Base-by-base conservation (phyloP, 1,139 yeast genomes). In the Yamadazyma atmosphaerica region DNA sequence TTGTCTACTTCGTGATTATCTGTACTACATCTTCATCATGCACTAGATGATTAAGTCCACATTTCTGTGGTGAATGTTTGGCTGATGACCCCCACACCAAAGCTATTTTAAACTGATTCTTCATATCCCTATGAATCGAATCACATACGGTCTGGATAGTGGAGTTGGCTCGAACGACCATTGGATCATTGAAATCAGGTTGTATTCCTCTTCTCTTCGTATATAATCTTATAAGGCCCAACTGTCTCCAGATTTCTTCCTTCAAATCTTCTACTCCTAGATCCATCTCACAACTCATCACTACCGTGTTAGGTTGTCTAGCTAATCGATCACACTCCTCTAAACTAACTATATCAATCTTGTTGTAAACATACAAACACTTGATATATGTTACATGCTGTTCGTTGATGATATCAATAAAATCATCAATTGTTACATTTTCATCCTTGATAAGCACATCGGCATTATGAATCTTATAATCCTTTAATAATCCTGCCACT, bases 21-120 rank as follows among this genome's bases (percentile, higher is more conserved):
- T 94, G 85, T 11, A 92, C 90, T 21, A 92, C 98, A 59, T 92
- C 98, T 56, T 90, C 98, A 56, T 92, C 98, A 49, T 86, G 82
- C 13, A 92, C 83, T 32, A 72, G 72, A 59, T 92, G 98, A 45
- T 62, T 77, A 43, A 92, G 69, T 1, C 98, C 98, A 70, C 98
- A 90, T 58, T 89, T 89, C 57, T 92, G 98, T 2, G 98, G 98
- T 32, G 94, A 86, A 58, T 89, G 96, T 60, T 92, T 92, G 5
- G 97, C 86, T 37, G 95, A 84, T 1, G 90, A 82, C 0, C 98
- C 98, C 98, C 98, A 92, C 9, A 92, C 97, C 53, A 89, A 66
- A 1, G 98, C 98, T 59, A 89, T 88, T 58, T 89, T 86, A 69
- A 92, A 92, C 56, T 86, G 88, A 51, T 85, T 82, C 55, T 89